Evolutionary conservation across 75 land plant genomes (phyloP).

Genomic region (Adiantum capillusveneris): DNA sequence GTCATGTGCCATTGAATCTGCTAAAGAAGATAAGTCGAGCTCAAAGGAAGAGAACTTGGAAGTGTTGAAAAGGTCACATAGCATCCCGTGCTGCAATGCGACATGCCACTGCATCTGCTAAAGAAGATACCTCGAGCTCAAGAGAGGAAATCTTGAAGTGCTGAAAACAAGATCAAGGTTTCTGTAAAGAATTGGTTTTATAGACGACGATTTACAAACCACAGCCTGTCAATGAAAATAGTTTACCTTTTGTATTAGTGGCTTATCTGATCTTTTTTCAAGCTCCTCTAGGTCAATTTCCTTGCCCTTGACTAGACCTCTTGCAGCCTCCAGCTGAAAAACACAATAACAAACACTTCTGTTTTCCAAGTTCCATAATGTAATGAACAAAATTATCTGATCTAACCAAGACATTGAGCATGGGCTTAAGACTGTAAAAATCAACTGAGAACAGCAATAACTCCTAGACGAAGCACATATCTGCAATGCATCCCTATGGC

Average conservation of each 20-base stretch:
- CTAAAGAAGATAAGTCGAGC: too few species aligned
- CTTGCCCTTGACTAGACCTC: slow-evolving; percentile 60
- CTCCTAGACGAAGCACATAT: too few species aligned
- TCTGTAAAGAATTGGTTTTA: neutral
- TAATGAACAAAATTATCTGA: too few species aligned
- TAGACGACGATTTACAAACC: neutral
- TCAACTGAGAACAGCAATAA: too few species aligned
- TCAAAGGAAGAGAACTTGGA: too few species aligned
- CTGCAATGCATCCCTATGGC: too few species aligned
- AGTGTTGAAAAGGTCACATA: slow-evolving; percentile 25
- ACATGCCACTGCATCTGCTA: slow-evolving; percentile 79
- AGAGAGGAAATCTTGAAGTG: slow-evolving; percentile 70
- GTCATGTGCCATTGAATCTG: too few species aligned
- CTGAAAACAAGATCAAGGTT: slow-evolving; percentile 31
- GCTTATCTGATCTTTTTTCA: slow-evolving; percentile 48
- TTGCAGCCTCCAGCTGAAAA: slow-evolving; percentile 50
- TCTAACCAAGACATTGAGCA: too few species aligned
- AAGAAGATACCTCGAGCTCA: slow-evolving; percentile 71
- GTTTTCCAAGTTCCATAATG: too few species aligned
- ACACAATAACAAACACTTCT: too few species aligned
- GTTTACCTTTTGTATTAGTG: slow-evolving; percentile 65
- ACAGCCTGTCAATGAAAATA: neutral
- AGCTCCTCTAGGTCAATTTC: slow-evolving; percentile 73
- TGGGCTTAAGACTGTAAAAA: too few species aligned
- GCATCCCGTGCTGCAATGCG: slow-evolving; percentile 91